phyloP scores from a whole-genome alignment of 768 basidiomycete genomes.

The Russula brevipes region DNA sequence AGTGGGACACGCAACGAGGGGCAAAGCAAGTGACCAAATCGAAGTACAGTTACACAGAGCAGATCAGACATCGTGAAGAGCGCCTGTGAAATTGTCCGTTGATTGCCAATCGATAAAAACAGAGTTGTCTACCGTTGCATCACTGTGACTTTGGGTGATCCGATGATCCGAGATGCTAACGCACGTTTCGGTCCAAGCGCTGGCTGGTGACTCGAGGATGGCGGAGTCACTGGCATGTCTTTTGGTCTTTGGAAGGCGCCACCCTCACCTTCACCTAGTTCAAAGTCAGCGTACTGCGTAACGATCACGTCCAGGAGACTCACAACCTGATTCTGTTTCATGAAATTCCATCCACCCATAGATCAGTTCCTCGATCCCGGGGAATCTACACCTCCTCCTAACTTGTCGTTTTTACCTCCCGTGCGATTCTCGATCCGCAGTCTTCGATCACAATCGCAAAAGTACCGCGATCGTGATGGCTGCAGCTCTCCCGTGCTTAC shows the following conservation, averaged over 20 bases:
- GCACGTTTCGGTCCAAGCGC: too few relatives aligned
- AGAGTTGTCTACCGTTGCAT: neutral
- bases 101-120: neutral
- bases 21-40: neutral
- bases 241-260: neutral
- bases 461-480: slow-evolving; percentile 41
- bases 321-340: neutral
- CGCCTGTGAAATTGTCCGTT: neutral
- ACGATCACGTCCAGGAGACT: neutral
- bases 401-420: slow-evolving; percentile 15
- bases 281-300: neutral
- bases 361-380: neutral
- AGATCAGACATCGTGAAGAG: neutral
- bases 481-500: slow-evolving; percentile 30
- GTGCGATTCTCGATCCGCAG: slow-evolving; percentile 32
- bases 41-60: neutral
- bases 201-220: neutral
- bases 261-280: neutral
- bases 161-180: too few relatives aligned
- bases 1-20: slow-evolving; percentile 11
- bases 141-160: neutral
- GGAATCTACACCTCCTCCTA: too few relatives aligned
- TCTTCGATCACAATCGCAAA: slow-evolving; percentile 49
- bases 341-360: neutral
- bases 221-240: too few relatives aligned